phyloP scores from a whole-genome alignment of 2,329 filamentous ascomycete genomes.

The Xylariomycetidae sp. region DNA sequence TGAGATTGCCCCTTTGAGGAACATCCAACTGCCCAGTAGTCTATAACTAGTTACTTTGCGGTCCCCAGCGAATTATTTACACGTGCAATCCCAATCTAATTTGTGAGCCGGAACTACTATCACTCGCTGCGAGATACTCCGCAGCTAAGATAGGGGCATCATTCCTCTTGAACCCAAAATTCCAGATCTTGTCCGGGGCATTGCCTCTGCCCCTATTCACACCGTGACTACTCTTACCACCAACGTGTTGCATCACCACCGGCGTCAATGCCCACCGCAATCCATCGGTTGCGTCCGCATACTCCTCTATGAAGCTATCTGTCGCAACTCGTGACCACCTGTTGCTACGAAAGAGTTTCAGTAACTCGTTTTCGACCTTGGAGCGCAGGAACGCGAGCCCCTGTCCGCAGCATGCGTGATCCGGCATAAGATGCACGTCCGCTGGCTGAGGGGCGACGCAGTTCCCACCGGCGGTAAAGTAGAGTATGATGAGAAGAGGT shows the following conservation, averaged over 20 bases:
- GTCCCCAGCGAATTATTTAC: no score
- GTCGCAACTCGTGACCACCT: constrained; percentile 13
- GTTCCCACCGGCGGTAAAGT: constrained; percentile 17
- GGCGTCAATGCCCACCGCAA: constrained; percentile 21
- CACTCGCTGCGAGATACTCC: background rate
- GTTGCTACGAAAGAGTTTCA: constrained; percentile 15
- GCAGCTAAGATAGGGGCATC: background rate
- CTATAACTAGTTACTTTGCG: no score
- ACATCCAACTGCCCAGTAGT: no score
- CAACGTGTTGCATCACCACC: constrained; percentile 22
- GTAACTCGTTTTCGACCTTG: constrained; percentile 13
- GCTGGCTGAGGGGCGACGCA: constrained; percentile 16
- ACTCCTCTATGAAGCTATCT: constrained; percentile 19
- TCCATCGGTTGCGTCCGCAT: constrained; percentile 11
- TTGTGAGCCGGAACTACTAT: no score
- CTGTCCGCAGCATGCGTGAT: constrained; percentile 20
- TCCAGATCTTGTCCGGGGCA: background rate
- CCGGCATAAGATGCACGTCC: constrained; percentile 18
- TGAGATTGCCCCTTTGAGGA: no score
- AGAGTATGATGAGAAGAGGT: constrained; percentile 17
- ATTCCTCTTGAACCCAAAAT: background rate
- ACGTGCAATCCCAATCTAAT: no score
- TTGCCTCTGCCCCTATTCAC: background rate
- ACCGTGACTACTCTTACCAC: constrained; percentile 19
- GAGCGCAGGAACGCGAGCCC: constrained; percentile 18